phyloP scores from a whole-genome alignment of 2,329 filamentous ascomycete genomes.

The Akanthomyces lecanii region DNA sequence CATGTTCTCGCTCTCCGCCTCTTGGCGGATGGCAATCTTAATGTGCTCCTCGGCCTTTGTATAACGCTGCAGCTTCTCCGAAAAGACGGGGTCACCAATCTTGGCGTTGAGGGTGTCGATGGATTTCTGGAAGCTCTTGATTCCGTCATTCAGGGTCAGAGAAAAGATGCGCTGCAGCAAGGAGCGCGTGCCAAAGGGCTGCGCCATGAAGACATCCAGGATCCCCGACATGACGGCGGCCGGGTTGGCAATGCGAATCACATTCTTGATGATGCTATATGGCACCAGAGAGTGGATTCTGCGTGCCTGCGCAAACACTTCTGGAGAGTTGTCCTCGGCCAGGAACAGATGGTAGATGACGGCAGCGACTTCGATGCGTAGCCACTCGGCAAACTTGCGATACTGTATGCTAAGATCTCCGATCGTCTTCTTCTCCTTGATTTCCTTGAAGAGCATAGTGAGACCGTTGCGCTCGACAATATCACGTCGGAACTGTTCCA shows the following conservation, averaged over 20 bases:
- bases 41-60: slow-evolving; percentile 69
- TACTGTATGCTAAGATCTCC: slow-evolving; percentile 89
- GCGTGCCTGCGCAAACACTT: slow-evolving; percentile 90
- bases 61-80: slow-evolving; percentile 77
- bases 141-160: slow-evolving; percentile 85
- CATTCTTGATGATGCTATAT: slow-evolving; percentile 90
- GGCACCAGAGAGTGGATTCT: slow-evolving; percentile 92
- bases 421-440: slow-evolving; percentile 84
- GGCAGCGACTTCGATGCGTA: slow-evolving; percentile 93
- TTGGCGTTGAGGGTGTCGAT: slow-evolving; percentile 74
- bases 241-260: slow-evolving; percentile 93
- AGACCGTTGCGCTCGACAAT: slow-evolving; percentile 74
- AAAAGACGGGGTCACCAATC: slow-evolving; percentile 75
- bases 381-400: slow-evolving; percentile 97
- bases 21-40: slow-evolving; percentile 68
- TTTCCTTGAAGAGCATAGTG: slow-evolving; percentile 88
- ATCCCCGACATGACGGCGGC: slow-evolving; percentile 96
- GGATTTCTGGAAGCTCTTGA: slow-evolving; percentile 77
- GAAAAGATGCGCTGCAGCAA: slow-evolving; percentile 93
- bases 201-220: slow-evolving; percentile 90
- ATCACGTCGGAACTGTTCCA: slow-evolving; percentile 80
- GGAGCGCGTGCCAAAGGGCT: slow-evolving; percentile 86
- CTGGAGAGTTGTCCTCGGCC: slow-evolving; percentile 95
- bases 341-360: slow-evolving; percentile 97
- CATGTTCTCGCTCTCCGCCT: slow-evolving; percentile 68